phyloP scores from a whole-genome alignment of 306 rosid species.

The Notholithocarpus densiflorus region DNA sequence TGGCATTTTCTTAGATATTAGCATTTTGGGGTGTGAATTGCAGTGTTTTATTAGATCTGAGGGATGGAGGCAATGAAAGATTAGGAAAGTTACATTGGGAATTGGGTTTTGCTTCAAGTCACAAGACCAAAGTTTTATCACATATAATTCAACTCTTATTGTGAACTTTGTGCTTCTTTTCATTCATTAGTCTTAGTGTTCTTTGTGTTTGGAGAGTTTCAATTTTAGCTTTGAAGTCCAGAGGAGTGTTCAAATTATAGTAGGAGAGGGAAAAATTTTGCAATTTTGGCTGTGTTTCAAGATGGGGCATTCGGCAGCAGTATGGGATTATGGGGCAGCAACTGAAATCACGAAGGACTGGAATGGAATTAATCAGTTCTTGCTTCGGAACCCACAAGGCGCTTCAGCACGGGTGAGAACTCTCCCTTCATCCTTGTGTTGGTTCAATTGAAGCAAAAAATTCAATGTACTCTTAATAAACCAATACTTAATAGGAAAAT shows the following conservation, averaged over 20 bases:
- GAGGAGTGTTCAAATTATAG: constrained; percentile 9
- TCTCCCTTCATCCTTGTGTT: constrained; percentile 1
- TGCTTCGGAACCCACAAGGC: constrained; percentile 73
- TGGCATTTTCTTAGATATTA: constrained; percentile 17
- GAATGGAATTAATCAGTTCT: constrained; percentile 71
- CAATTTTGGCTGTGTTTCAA: constrained; percentile 15
- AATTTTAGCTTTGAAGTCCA: background rate
- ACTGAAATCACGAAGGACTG: constrained; percentile 64
- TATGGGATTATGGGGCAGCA: constrained; percentile 76
- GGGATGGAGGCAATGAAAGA: constrained; percentile 24
- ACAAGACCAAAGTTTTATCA: constrained; percentile 21
- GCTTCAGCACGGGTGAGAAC: constrained; percentile 69
- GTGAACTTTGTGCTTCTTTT: constrained; percentile 17
- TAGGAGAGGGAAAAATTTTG: constrained; percentile 22
- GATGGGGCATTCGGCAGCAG: constrained; percentile 87
- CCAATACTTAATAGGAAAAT: constrained; percentile 6
- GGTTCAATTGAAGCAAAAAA: background rate
- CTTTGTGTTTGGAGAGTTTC: constrained; percentile 10
- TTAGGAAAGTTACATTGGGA: constrained; percentile 21
- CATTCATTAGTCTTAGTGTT: constrained; percentile 6
- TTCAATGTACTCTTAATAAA: constrained; percentile 3
- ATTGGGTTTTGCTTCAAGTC: constrained; percentile 20
- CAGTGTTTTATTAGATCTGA: constrained; percentile 44
- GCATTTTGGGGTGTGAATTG: constrained; percentile 21
- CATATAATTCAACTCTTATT: constrained; percentile 1